Percentiles rank a stretch among this genome's conserved stretches.
Evolutionary conservation across 1,139 yeast species (phyloP).

Genomic region (Candida sp.): DNA sequence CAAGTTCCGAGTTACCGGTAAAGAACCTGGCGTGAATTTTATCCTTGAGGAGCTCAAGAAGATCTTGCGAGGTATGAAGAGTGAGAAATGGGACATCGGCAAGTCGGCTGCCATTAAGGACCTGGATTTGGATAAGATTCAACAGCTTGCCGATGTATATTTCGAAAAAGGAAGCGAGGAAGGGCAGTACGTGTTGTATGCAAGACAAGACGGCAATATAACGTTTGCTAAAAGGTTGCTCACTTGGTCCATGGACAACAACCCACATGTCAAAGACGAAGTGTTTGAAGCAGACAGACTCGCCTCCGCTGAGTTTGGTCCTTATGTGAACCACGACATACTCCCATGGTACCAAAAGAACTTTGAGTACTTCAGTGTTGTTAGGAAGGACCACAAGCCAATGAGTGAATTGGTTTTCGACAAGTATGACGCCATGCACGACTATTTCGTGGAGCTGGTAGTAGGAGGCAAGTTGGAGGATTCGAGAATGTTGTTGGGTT

Average conservation of each 20-base stretch:
- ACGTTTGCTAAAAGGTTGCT: slow-evolving; percentile 41
- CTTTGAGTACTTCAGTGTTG: slow-evolving; percentile 19
- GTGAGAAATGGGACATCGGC: slow-evolving; percentile 36
- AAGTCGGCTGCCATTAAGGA: slow-evolving; percentile 26
- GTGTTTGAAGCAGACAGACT: slow-evolving; percentile 14
- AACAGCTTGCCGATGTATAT: slow-evolving; percentile 37
- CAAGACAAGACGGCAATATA: slow-evolving; percentile 19
- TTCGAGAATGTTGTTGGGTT: background rate
- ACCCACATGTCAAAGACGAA: slow-evolving; percentile 28
- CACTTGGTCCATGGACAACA: slow-evolving; percentile 42
- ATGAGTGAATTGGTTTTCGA: slow-evolving; percentile 12
- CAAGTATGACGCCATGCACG: slow-evolving; percentile 14
- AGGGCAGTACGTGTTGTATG: slow-evolving; percentile 7
- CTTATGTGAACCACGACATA: slow-evolving; percentile 36
- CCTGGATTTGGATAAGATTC: slow-evolving; percentile 30
- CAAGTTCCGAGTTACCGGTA: slow-evolving; percentile 8
- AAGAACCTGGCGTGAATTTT: slow-evolving; percentile 3
- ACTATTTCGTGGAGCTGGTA: slow-evolving; percentile 5
- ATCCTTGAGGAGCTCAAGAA: slow-evolving; percentile 6
- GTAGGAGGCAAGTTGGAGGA: slow-evolving; percentile 9
- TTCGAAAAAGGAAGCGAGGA: slow-evolving; percentile 27
- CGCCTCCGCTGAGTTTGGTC: slow-evolving; percentile 19
- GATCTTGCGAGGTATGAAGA: slow-evolving; percentile 13
- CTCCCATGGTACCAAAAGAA: slow-evolving; percentile 38
- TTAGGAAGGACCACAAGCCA: slow-evolving; percentile 6